Conservation (phyloP, 352 stramenopile genomes). For the Globisporangium spinosum region DNA sequence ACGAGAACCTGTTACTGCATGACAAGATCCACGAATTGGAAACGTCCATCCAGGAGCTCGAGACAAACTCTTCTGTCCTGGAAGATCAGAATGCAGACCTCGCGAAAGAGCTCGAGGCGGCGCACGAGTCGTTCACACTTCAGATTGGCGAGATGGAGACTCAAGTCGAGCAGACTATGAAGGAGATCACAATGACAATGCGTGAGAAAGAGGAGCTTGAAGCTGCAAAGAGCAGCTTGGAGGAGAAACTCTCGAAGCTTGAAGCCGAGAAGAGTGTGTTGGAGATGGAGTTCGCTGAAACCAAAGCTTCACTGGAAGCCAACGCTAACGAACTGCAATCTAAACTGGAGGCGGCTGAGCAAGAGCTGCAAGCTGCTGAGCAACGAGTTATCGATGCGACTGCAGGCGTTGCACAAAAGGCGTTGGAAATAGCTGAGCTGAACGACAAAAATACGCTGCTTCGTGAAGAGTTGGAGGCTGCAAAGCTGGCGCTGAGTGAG, state of each 20-base stretch:
- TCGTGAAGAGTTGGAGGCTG: neutral
- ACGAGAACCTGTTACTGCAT: slow-evolving; percentile 38
- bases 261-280: slow-evolving; percentile 19
- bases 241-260: slow-evolving; percentile 17
- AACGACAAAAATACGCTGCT: slow-evolving; percentile 2
- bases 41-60: slow-evolving; percentile 26
- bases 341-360: neutral
- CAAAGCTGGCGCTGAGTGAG: slow-evolving; percentile 5
- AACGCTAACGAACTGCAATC: neutral
- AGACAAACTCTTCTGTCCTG: slow-evolving; percentile 20
- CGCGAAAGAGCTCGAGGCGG: slow-evolving; percentile 22
- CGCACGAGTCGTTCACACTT: slow-evolving; percentile 23
- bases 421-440: neutral
- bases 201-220: slow-evolving; percentile 26
- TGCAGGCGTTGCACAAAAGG: neutral
- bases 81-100: slow-evolving; percentile 37
- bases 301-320: slow-evolving; percentile 8
- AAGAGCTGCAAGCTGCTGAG: slow-evolving; percentile 4
- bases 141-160: slow-evolving; percentile 27
- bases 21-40: slow-evolving; percentile 38
- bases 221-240: slow-evolving; percentile 5
- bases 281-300: slow-evolving; percentile 8
- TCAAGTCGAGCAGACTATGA: slow-evolving; percentile 32
- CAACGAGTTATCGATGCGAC: neutral
- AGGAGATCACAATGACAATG: slow-evolving; percentile 33